Conservation (phyloP, 345 rosid genomes). For the Eucalyptus pauciflora region DNA sequence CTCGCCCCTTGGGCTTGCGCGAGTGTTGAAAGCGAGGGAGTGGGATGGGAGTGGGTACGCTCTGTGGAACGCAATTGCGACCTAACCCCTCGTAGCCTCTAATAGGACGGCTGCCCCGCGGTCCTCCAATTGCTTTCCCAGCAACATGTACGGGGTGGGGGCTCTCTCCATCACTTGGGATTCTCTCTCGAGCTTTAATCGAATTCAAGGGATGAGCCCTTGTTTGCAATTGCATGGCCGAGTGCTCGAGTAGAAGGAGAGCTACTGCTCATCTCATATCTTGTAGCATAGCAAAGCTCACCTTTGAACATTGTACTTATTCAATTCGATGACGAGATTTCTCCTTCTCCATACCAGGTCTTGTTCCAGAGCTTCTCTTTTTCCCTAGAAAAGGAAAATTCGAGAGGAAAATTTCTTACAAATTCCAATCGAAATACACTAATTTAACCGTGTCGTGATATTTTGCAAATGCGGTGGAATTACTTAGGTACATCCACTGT, state of each 20-base stretch:
- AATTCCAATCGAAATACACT: neutral
- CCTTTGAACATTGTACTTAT: neutral
- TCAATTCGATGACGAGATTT: neutral
- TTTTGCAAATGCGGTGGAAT: neutral
- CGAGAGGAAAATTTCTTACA: accelerated
- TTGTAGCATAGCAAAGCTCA: accelerated
- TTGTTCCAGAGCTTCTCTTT: neutral
- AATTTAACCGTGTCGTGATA: neutral
- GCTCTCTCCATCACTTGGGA: neutral
- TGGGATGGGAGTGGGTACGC: neutral
- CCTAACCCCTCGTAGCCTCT: neutral
- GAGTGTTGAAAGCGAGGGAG: neutral
- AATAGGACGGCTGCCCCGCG: neutral
- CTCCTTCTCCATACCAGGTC: neutral
- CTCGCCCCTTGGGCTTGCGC: neutral
- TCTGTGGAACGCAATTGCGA: neutral
- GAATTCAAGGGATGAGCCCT: neutral
- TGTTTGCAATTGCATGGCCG: neutral
- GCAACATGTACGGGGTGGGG: neutral
- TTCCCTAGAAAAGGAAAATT: neutral
- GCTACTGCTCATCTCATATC: neutral
- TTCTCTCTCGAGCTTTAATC: neutral
- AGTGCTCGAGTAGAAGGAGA: neutral
- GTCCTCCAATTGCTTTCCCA: neutral
- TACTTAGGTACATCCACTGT: neutral